phyloP scores from a whole-genome alignment of 2,329 filamentous ascomycete genomes.

The Arthroderma sp. region DNA sequence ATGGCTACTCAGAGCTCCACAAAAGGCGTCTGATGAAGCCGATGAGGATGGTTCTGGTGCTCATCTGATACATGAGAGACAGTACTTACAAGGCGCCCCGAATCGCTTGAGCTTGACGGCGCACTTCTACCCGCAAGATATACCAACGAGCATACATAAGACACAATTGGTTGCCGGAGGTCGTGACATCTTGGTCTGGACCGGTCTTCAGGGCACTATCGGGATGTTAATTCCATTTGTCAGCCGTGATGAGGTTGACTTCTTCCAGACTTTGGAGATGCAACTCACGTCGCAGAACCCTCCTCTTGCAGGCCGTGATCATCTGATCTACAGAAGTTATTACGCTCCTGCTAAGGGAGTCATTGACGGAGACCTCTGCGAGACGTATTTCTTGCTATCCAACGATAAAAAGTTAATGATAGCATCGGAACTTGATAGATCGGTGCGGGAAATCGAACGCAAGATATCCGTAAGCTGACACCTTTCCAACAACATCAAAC shows the following conservation, averaged over 20 bases:
- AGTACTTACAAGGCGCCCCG: slow-evolving; percentile 79
- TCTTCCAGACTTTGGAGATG: slow-evolving; percentile 88
- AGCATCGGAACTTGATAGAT: slow-evolving; percentile 80
- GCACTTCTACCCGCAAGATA: slow-evolving; percentile 83
- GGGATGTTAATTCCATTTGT: slow-evolving; percentile 88
- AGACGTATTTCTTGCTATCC: slow-evolving; percentile 71
- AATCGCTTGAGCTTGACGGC: slow-evolving; percentile 74
- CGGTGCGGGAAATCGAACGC: slow-evolving; percentile 83
- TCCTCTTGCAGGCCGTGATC: slow-evolving; percentile 80
- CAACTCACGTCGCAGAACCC: slow-evolving; percentile 77
- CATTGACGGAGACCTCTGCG: slow-evolving; percentile 93
- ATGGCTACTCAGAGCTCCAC: slow-evolving; percentile 78
- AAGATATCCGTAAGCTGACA: slow-evolving; percentile 58
- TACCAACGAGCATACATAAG: slow-evolving; percentile 81
- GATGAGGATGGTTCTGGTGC: slow-evolving; percentile 86
- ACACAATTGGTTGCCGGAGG: slow-evolving; percentile 82
- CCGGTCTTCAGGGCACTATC: slow-evolving; percentile 84
- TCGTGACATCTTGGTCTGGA: slow-evolving; percentile 84
- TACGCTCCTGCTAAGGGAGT: slow-evolving; percentile 93
- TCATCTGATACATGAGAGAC: slow-evolving; percentile 78
- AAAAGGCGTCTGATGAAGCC: slow-evolving; percentile 73
- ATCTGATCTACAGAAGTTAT: slow-evolving; percentile 89
- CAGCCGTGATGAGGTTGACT: slow-evolving; percentile 85
- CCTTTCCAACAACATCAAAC: not conserved
- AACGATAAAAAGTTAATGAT: slow-evolving; percentile 92